Evolutionary conservation across 495 filamentous ascomycete genomes (phyloP), one percentile per base, ranked within the genome.

Genomic region (Cercophora newfieldiana): DNA sequence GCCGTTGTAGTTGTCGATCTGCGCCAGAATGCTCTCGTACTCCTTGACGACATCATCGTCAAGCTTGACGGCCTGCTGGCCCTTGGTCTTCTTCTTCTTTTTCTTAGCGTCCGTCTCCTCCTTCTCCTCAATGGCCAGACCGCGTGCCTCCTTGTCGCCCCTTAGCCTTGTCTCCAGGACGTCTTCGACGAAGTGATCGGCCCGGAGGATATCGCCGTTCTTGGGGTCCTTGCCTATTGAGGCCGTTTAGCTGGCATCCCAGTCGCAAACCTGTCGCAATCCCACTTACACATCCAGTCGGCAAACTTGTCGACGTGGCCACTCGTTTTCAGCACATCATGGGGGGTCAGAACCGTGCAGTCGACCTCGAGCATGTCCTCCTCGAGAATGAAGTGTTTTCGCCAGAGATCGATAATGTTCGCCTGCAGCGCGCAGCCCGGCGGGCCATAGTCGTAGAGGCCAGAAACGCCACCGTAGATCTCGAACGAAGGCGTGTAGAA

Each of bases 231-330:
- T 97, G 87, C 31, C 63, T 50, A 19, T 31, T 24, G 12, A 22
- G 21, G n/a, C 16, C 31, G 1, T 30, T 33, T 19, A 54, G n/a
- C 29, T 19, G 29, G 1, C 28, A 8, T 50, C 12, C 22, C 4
- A 6, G 7, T 14, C 19, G 33, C 29, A 16, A 47, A 16, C 10
- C n/a, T 7, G n/a, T 24, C 47, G 7, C 14, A 19, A 61, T 18
- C 16, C 37, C 29, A 61, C 59, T 61, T 44, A 61, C 93, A 96
- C 94, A 97, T 97, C 92, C 92, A 97, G 77, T 98, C 96, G 69
- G 93, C 90, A 76, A 98, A 99, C 77, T 96, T 96, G 69, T 97
- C 95, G 59, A 98, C 95, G 79, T 99, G 95, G 65, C 96, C 95
- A 74, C 89, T 92, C 25, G 95, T 98, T 86, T 97, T 97, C 53